phyloP scores from a whole-genome alignment of 345 rosid genomes.

The Eutrema yunnanense region DNA sequence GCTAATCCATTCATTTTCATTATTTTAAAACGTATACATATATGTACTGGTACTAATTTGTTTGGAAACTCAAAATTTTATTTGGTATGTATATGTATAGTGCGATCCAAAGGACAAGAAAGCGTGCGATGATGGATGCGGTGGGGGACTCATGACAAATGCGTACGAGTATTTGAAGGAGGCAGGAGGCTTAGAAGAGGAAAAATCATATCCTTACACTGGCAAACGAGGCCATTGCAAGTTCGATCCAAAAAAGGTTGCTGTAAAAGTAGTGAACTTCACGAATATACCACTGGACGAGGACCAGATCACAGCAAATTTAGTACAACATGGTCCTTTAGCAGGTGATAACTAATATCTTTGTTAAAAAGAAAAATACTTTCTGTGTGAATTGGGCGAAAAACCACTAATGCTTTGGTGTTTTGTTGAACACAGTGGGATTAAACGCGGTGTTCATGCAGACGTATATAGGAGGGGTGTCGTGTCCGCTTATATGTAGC shows the following conservation, averaged over 20 bases:
- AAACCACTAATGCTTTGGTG: neutral
- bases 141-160: constrained; percentile 88
- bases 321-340: constrained; percentile 75
- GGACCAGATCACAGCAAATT: constrained; percentile 62
- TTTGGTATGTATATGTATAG: constrained; percentile 24
- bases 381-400: neutral
- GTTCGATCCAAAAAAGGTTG: constrained; percentile 46
- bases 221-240: constrained; percentile 64
- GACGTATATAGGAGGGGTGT: constrained; percentile 85
- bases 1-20: neutral
- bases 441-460: constrained; percentile 84
- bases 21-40: neutral
- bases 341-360: constrained; percentile 40
- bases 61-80: neutral
- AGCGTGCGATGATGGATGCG: constrained; percentile 70
- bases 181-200: constrained; percentile 77
- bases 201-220: constrained; percentile 55
- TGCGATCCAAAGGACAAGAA: constrained; percentile 59
- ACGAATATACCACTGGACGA: constrained; percentile 61
- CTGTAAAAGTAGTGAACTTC: constrained; percentile 53
- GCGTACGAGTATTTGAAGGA: constrained; percentile 71
- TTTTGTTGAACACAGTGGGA: constrained; percentile 43
- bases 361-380: neutral
- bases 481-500: constrained; percentile 78
- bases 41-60: neutral